Evolutionary conservation across 495 filamentous ascomycete species (phyloP).

Genomic region (Podospora pseudoanserina): DNA sequence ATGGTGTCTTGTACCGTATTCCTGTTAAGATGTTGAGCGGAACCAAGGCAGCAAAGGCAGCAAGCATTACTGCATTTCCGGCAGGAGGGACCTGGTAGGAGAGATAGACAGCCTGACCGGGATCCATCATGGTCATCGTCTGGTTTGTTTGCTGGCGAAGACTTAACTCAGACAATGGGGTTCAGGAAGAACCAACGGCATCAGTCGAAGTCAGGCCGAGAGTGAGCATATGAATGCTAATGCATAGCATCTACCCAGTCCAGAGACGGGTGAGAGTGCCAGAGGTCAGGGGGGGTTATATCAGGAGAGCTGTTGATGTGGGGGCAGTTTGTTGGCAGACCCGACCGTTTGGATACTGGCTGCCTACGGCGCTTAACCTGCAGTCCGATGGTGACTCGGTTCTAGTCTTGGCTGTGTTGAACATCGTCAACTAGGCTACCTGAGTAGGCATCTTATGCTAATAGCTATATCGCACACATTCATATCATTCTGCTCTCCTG

Average conservation of each 20-base stretch:
- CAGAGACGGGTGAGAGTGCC: no score
- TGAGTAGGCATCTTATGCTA: no score
- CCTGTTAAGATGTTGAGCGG: constrained; percentile 37
- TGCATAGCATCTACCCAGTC: no score
- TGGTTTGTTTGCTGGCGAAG: no score
- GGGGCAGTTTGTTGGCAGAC: constrained; percentile 2
- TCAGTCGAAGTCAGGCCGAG: no score
- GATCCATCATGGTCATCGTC: constrained; percentile 3
- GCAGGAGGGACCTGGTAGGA: constrained; percentile 29
- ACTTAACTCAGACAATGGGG: no score
- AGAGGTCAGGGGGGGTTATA: background rate
- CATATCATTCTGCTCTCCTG: no score
- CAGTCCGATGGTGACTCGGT: background rate
- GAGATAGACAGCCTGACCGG: constrained; percentile 27
- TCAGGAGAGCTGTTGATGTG: background rate
- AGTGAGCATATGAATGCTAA: no score
- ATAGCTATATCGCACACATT: no score
- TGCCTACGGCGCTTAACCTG: constrained; percentile 15
- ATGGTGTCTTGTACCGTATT: constrained; percentile 33
- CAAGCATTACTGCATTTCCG: constrained; percentile 38
- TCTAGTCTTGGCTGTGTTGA: background rate
- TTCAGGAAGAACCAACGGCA: no score
- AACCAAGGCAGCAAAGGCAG: constrained; percentile 37
- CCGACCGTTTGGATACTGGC: constrained; percentile 17
- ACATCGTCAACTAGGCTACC: no score